Evolutionary conservation across 768 basidiomycete species (phyloP), one percentile per base, ranked within the genome.

Genomic region (Naganishia vaughanmartiniae): DNA sequence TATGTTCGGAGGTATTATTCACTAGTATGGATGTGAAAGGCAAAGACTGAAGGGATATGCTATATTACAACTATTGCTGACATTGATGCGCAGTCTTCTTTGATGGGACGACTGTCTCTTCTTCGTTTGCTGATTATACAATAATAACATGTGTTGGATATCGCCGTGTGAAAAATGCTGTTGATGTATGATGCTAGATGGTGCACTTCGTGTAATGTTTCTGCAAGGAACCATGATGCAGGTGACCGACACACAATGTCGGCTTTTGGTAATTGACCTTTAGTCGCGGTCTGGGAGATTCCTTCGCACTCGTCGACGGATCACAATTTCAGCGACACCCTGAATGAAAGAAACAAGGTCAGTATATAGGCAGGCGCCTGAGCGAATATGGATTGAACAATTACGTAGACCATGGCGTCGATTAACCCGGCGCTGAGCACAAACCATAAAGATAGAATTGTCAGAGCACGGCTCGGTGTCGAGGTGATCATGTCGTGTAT

Each of bases 361-460:
- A 26, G 26, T 21, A 2, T 34, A n/a, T 4, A 57, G 26, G 24
- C 46, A 4, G 30, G 1, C 21, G 39, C 30, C 26, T 9, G 11
- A 21, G 39, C 12, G 31, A 45, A 3, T 28, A 21, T 48, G 31
- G 15, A 7, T 57, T 14, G 7, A 51, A 51, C n/a, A 78, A 78
- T 77, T 66, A 81, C 80, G 67, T 76, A 81, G 30, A 81, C 77
- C 14, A 74, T 17, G 0, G 71, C 78, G 70, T 81, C 80, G 60
- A 79, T 75, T 30, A 79, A 54, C 34, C 80, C 80, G 0, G 78
- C 78, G 14, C 78, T 77, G 1, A 79, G 71, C 12, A 78, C 76
- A 51, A 77, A 69, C 80, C 80, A 81, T 15, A 72, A 42, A 46
- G 76, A 77, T 28, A 78, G 55, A 30, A 79, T 69, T 21, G 48